Base-by-base conservation (phyloP, 768 basidiomycete species). In the Lepiota brunneoincarnata region DNA sequence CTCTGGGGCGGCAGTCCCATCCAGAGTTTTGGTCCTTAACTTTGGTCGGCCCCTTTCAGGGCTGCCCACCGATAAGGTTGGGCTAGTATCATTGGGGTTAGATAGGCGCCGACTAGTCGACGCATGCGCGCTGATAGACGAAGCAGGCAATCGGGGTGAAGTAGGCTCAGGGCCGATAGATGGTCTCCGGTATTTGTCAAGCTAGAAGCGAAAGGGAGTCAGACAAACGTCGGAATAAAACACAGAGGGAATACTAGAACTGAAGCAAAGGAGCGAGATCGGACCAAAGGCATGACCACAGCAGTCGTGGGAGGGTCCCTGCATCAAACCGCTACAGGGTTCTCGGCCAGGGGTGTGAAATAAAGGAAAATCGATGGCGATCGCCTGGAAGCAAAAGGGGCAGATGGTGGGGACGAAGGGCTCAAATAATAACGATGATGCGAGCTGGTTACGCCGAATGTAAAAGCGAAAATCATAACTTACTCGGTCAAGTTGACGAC, bases 401-500 rank as follows among this genome's bases (percentile, higher is more conserved):
- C 31, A 34, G 28, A 46, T 20, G 18, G 5, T 35, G 18, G 20
- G 15, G 20, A 28, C n/a, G 18, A 48, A 34, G 28, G 38, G 23
- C 37, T n/a, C 34, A 43, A 20, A 54, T 31, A 39, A 28, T 7
- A n/a, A 14, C 26, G 26, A 15, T 26, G 7, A 45, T n/a, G 17
- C n/a, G 14, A n/a, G 17, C 43, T 47, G 20, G 20, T 18, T 31
- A n/a, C 26, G 28, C 28, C 9, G n/a, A n/a, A 34, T 11, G 5
- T 14, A 20, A 18, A 26, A 31, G 18, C 45, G 35, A 20, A 20
- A 14, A 21, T 14, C 46, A 58, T 17, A 48, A 76, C 86, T 63
- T 58, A 93, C 89, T 67, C 83, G 78, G 70, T 94, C 91, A 37
- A 95, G 77, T 65, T 94, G 91, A 54, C 91, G 78, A 64, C 89